A percentile compares a stretch with the other conserved stretches of the same genome.
Evolutionary conservation across 768 basidiomycete genomes (phyloP).

Genomic region (Pholiota microspora): DNA sequence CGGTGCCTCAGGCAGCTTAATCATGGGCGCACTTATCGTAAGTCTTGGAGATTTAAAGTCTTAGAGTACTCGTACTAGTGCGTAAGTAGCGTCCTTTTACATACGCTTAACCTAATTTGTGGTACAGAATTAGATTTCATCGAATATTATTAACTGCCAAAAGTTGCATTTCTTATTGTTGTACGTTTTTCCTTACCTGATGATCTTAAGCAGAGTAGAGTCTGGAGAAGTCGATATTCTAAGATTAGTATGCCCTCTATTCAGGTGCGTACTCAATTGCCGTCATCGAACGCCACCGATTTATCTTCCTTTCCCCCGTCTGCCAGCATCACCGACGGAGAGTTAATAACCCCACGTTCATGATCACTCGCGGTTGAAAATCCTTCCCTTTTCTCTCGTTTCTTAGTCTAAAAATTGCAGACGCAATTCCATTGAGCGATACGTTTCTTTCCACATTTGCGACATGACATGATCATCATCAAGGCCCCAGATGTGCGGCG

Average conservation of each 20-base stretch:
- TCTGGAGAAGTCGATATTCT: neutral
- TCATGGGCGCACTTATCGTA: neutral
- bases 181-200: neutral
- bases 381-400: neutral
- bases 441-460: neutral
- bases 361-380: neutral
- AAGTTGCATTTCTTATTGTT: neutral
- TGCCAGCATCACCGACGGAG: constrained; percentile 10
- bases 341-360: neutral
- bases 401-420: neutral
- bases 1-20: neutral
- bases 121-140: neutral
- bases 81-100: neutral
- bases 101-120: neutral
- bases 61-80: neutral
- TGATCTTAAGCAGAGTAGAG: neutral
- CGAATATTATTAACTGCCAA: neutral
- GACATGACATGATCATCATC: neutral
- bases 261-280: neutral
- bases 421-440: neutral
- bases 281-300: constrained; percentile 6
- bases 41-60: neutral
- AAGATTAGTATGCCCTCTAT: neutral
- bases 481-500: neutral
- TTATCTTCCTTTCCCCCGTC: constrained; percentile 6